These are phyloP conservation scores for Naegleria gruberi DNA, from an alignment of 208 protist species.

Conservation along the genomic window DNA sequence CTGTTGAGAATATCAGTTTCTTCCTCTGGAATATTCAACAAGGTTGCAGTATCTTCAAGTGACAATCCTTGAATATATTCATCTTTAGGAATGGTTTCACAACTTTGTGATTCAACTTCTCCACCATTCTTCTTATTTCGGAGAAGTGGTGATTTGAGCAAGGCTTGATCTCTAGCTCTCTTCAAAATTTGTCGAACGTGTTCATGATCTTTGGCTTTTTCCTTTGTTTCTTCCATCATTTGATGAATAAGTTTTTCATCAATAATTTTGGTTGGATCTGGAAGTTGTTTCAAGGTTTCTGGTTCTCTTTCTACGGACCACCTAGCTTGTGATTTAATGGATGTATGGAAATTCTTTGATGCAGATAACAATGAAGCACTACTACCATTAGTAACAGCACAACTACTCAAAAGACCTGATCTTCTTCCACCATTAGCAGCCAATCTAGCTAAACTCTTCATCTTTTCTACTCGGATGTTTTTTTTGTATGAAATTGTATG, in stretches of 20 bases:
- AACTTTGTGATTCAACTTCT: neutral
- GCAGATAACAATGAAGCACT: no score
- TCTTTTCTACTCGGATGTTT: no score
- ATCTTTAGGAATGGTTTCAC: neutral
- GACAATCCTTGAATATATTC: conserved; percentile 39
- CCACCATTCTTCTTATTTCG: neutral
- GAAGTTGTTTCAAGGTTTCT: neutral
- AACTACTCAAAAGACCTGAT: no score
- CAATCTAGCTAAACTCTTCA: no score
- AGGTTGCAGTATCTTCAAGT: conserved; percentile 34
- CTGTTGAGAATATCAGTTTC: conserved; percentile 26
- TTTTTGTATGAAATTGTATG: no score
- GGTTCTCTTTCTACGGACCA: neutral
- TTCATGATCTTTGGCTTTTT: neutral
- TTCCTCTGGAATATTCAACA: conserved; percentile 34
- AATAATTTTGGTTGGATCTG: neutral
- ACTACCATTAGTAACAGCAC: no score
- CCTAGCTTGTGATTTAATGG: no score
- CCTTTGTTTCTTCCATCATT: neutral
- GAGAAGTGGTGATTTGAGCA: neutral
- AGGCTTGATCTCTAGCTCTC: neutral
- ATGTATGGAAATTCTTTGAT: no score
- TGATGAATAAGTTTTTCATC: neutral
- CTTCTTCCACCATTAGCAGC: no score
- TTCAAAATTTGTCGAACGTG: neutral